Base-by-base conservation (phyloP, 2,329 filamentous ascomycete species). In the Chaetomium globosum region DNA sequence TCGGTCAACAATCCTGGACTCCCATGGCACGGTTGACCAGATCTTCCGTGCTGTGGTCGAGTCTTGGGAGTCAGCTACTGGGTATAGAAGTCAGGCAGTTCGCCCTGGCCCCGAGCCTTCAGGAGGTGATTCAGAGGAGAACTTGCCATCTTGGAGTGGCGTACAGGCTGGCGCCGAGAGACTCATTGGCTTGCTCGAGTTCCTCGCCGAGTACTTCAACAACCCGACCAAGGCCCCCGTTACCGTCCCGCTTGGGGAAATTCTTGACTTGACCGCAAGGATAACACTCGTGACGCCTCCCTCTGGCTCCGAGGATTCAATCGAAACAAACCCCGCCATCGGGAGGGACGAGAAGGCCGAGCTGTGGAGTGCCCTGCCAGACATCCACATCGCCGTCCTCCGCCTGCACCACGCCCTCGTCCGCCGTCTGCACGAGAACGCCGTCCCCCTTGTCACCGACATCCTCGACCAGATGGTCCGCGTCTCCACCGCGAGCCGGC, bases 311-410 rank as follows among this genome's bases (percentile, higher is more conserved):
- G 79, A 83, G 66, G 80, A 81, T 69, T 81, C 79, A 1, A 77
- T 86, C n/a, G 85, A 88, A 66, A 81, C 88, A 65, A 93, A 93
- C 71, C 82, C 87, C 8, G 89, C 91, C 68, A 86, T 95, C 68
- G 84, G 87, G 36, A 86, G 89, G 67, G 91, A 96, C 58, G 94
- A 97, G 77, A 89, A 89, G 67, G 92, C 96, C 61, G 86, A 88
- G 53, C 82, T 97, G 3, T 93, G 90, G 85, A 80, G 84, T 55
- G 81, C 86, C 21, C 81, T 97, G 12, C 91, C 93, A 4, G 81
- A 84, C 10, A 85, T 97, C 48, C 92, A 97, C 73, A 77, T 87
- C 16, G 87, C 89, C 16, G 84, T 86, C n/a, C 78, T 96, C 61
- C 77, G 84, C 26, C 77, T 96, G 1, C 77, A 91, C 26, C 75